These are phyloP conservation scores for Ophiobolus disseminans DNA, from an alignment of 2,329 filamentous ascomycete species.

Conservation along the genomic window DNA sequence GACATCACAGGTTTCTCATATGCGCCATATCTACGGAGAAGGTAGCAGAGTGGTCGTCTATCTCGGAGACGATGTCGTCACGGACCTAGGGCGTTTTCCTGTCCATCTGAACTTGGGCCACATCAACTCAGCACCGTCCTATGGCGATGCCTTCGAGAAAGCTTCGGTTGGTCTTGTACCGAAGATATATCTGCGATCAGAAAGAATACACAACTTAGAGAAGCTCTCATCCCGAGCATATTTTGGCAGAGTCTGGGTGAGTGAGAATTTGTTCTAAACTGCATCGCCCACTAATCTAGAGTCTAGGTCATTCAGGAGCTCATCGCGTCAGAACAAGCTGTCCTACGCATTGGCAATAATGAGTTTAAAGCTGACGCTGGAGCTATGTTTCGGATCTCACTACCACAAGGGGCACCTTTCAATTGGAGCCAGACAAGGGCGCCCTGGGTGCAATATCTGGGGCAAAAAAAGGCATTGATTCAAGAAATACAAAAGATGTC, in stretches of 20 bases:
- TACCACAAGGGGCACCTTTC: background rate
- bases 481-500: background rate
- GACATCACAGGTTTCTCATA: constrained; percentile 26
- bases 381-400: background rate
- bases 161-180: background rate
- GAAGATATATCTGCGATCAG: background rate
- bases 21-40: constrained; percentile 20
- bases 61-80: constrained; percentile 26
- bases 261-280: background rate
- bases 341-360: constrained; percentile 13
- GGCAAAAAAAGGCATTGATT: constrained; percentile 3
- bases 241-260: too few relatives aligned
- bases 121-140: background rate
- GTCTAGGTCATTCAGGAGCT: constrained; percentile 22
- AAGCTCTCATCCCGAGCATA: background rate
- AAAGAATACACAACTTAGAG: background rate
- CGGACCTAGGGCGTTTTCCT: background rate
- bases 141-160: background rate
- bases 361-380: constrained; percentile 6
- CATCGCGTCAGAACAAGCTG: constrained; percentile 5
- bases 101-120: background rate
- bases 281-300: background rate
- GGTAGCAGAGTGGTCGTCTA: constrained; percentile 10
- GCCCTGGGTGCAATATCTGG: constrained; percentile 15
- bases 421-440: constrained; percentile 6